Evolutionary conservation across 139 green algal genomes (phyloP).

Genomic region (Marvania coccoides): DNA sequence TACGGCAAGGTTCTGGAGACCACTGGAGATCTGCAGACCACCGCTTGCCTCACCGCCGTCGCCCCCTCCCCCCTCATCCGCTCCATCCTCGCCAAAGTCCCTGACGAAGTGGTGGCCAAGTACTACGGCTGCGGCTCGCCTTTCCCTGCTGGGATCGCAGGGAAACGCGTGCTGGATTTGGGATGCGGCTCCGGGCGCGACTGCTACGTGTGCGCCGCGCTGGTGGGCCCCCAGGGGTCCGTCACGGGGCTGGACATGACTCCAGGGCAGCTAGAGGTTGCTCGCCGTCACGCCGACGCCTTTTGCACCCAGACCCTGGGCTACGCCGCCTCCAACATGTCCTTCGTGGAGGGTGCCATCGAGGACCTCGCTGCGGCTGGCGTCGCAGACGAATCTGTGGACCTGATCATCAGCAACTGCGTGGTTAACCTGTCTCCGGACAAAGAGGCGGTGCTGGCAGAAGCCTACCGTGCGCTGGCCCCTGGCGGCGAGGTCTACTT

Average conservation of each 20-base stretch:
- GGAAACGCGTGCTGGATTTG: slow-evolving; percentile 67
- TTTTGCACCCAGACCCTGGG: slow-evolving; percentile 64
- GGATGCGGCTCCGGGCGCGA: slow-evolving; percentile 83
- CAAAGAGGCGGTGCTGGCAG: slow-evolving; percentile 61
- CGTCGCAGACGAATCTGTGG: slow-evolving; percentile 59
- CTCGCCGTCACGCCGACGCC: slow-evolving; percentile 51
- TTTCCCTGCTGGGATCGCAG: slow-evolving; percentile 75
- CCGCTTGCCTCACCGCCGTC: slow-evolving; percentile 71
- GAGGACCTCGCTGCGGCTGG: slow-evolving; percentile 77
- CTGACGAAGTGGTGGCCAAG: slow-evolving; percentile 40
- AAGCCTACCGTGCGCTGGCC: slow-evolving; percentile 71
- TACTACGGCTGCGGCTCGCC: slow-evolving; percentile 94
- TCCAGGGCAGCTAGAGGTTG: slow-evolving; percentile 77
- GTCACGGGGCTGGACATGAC: slow-evolving; percentile 97
- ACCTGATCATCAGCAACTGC: slow-evolving; percentile 96
- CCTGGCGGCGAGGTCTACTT: slow-evolving; percentile 95
- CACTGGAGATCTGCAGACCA: slow-evolving; percentile 76
- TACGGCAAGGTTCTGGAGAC: slow-evolving; percentile 72
- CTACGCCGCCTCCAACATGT: slow-evolving; percentile 77
- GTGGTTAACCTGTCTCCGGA: slow-evolving; percentile 88
- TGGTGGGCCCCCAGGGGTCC: slow-evolving; percentile 73
- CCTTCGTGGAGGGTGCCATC: slow-evolving; percentile 82
- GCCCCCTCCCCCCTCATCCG: slow-evolving; percentile 32
- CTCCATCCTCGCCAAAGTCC: slow-evolving; percentile 18
- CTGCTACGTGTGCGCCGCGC: slow-evolving; percentile 81